These are phyloP conservation scores for Blastomyces percursus DNA, from an alignment of 2,329 filamentous ascomycete species.

Conservation along the genomic window DNA sequence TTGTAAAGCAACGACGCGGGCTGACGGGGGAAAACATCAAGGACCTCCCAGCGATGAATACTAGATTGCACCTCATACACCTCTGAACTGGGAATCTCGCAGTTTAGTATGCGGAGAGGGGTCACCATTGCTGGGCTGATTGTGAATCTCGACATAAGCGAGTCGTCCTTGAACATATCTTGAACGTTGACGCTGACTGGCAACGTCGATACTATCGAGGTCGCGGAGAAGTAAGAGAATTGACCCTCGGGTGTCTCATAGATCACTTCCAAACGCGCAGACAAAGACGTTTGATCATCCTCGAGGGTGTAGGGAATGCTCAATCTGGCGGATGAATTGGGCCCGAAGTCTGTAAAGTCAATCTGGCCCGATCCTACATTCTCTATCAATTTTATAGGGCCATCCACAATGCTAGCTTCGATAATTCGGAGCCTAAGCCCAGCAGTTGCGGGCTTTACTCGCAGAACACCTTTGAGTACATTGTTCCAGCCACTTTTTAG, in stretches of 20 bases:
- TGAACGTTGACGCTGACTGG: conserved; percentile 93
- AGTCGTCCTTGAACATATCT: conserved; percentile 77
- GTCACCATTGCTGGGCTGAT: conserved; percentile 68
- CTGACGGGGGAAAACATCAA: conserved; percentile 67
- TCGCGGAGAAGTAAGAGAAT: conserved; percentile 53
- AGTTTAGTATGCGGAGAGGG: conserved; percentile 62
- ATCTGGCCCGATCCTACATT: conserved; percentile 38
- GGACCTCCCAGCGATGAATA: conserved; percentile 32
- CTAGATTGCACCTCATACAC: conserved; percentile 46
- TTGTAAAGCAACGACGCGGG: conserved; percentile 73
- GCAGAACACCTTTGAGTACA: conserved; percentile 39
- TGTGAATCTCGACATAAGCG: conserved; percentile 80
- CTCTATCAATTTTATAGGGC: conserved; percentile 32
- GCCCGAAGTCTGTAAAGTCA: conserved; percentile 28
- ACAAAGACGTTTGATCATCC: conserved; percentile 58
- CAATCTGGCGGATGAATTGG: conserved; percentile 30
- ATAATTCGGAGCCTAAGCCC: conserved; percentile 47
- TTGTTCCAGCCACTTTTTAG: conserved; percentile 66
- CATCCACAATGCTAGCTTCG: conserved; percentile 37
- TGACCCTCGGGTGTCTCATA: conserved; percentile 58
- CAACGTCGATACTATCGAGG: conserved; percentile 59
- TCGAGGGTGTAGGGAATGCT: conserved; percentile 77
- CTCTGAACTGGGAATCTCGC: conserved; percentile 59
- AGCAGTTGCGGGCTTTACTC: conserved; percentile 49
- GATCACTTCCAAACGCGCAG: conserved; percentile 61